phyloP scores from a whole-genome alignment of 371 early-diverging fungal species.

The Mucor mucedo region DNA sequence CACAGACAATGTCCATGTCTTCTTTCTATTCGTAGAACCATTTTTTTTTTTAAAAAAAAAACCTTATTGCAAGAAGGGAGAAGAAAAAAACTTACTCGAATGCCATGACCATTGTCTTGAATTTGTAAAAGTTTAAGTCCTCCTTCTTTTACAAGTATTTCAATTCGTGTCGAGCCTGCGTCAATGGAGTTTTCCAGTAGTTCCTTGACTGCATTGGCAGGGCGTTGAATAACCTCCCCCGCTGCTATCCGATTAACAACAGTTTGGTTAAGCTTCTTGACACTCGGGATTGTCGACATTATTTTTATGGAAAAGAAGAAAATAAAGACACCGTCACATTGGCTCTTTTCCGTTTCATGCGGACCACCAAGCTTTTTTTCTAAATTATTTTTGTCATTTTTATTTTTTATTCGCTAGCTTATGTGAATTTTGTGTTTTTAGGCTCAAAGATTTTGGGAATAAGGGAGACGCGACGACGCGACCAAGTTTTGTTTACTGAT shows the following conservation, averaged over 20 bases:
- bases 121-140: constrained; percentile 92
- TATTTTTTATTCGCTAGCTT: too few relatives aligned
- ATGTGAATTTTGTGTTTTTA: neutral
- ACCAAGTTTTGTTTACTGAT: too few relatives aligned
- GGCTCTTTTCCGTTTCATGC: too few relatives aligned
- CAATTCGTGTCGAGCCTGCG: constrained; percentile 88
- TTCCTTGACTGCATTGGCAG: constrained; percentile 97
- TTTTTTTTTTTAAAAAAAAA: neutral
- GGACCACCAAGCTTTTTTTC: neutral
- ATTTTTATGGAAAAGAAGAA: neutral
- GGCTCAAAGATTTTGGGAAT: too few relatives aligned
- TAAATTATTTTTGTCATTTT: too few relatives aligned
- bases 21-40: constrained; percentile 47
- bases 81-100: constrained; percentile 56
- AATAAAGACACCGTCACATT: too few relatives aligned
- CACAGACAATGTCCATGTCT: constrained; percentile 89
- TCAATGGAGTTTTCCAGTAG: constrained; percentile 98
- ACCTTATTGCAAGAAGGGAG: neutral
- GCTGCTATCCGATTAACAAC: constrained; percentile 96
- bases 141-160: constrained; percentile 84
- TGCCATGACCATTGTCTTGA: constrained; percentile 98
- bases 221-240: constrained; percentile 95
- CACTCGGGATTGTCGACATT: constrained; percentile 37
- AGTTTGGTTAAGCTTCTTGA: constrained; percentile 72
- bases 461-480: too few relatives aligned